A percentile compares a stretch with the other conserved stretches of the same genome.
Conservation (phyloP, 129 eudicot species). For the Tagetes erecta region DNA sequence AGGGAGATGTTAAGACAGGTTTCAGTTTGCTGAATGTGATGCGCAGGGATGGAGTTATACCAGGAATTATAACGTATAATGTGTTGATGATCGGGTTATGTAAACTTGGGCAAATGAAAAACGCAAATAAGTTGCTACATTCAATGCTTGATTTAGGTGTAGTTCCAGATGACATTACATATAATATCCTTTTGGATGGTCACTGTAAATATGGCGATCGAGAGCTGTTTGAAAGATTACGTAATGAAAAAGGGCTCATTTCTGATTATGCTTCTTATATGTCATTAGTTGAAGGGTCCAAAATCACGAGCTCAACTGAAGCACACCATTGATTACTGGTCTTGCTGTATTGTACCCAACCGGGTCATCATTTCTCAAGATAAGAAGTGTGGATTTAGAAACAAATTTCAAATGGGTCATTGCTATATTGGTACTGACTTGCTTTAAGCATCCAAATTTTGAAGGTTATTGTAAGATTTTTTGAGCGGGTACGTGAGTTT, state of each 20-base stretch:
- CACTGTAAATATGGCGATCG: constrained; percentile 53
- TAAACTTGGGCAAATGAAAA: constrained; percentile 73
- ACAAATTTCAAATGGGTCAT: not conserved
- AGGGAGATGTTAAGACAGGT: constrained; percentile 71
- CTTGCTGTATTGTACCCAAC: not conserved
- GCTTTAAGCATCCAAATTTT: too few species aligned
- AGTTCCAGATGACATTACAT: constrained; percentile 78
- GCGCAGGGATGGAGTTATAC: constrained; percentile 63
- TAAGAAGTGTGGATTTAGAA: not conserved
- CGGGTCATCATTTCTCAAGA: not conserved
- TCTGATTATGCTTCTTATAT: constrained; percentile 69
- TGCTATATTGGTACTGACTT: not conserved
- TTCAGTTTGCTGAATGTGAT: constrained; percentile 64
- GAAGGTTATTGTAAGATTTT: too few species aligned
- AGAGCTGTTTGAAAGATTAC: constrained; percentile 47
- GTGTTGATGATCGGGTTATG: constrained; percentile 78
- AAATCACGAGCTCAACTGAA: not conserved
- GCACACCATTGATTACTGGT: not conserved
- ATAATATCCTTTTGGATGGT: constrained; percentile 76
- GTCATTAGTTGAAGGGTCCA: constrained; percentile 47
- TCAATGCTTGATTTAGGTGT: constrained; percentile 81
- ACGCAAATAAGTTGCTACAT: constrained; percentile 62
- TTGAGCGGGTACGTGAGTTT: too few species aligned
- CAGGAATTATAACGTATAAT: constrained; percentile 65
- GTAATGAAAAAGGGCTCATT: constrained; percentile 71